Evolutionary conservation across 169 alveolate genomes (phyloP).

Genomic region (Eimeria acervulina): DNA sequence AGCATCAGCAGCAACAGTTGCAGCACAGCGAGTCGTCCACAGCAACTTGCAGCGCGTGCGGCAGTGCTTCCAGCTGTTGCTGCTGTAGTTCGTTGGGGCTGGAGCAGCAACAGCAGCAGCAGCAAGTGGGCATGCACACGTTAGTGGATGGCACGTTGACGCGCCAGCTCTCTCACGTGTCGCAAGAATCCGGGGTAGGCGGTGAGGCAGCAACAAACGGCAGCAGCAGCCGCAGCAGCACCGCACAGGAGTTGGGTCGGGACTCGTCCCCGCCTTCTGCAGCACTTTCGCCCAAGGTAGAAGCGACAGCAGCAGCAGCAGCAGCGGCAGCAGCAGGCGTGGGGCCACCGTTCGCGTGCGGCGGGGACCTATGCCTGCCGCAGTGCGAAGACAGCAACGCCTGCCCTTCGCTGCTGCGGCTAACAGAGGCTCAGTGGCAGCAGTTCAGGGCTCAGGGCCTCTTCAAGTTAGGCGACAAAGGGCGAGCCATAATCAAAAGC

Average conservation of each 20-base stretch:
- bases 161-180: conserved; percentile 40
- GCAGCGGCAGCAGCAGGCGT: conserved; percentile 36
- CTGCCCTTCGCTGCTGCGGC: conserved; percentile 47
- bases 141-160: conserved; percentile 22
- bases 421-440: conserved; percentile 69
- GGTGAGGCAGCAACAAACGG: neutral
- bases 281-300: conserved; percentile 1
- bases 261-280: conserved; percentile 22
- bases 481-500: conserved; percentile 68
- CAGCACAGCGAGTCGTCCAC: conserved; percentile 48
- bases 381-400: conserved; percentile 51
- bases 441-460: conserved; percentile 71
- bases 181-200: conserved; percentile 28
- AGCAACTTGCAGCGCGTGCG: conserved; percentile 42
- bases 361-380: conserved; percentile 34
- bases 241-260: neutral
- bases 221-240: conserved; percentile 6
- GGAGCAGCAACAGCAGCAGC: conserved; percentile 68
- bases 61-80: conserved; percentile 44
- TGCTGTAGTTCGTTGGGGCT: conserved; percentile 43
- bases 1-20: conserved; percentile 33
- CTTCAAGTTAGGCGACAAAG: conserved; percentile 62
- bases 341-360: conserved; percentile 57
- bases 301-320: neutral
- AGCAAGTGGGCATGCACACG: conserved; percentile 42